Conservation (phyloP, 345 rosid genomes). For the Hypericum perforatum region DNA sequence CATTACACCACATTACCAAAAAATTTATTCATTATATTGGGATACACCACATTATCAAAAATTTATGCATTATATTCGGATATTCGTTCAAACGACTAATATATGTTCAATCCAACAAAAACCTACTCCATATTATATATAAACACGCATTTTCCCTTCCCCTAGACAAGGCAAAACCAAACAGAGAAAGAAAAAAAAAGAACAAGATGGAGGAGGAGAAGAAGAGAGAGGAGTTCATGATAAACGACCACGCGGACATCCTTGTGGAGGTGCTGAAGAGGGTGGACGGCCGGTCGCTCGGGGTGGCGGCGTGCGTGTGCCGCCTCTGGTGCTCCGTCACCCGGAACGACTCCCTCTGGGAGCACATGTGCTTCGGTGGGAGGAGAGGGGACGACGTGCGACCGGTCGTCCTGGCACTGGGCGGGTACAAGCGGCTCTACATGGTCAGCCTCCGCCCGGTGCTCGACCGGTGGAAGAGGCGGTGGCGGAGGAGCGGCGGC, state of each 20-base stretch:
- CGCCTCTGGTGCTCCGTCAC: conserved; percentile 77
- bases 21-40: no score
- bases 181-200: background rate
- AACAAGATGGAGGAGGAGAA: background rate
- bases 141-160: background rate
- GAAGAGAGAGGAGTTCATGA: conserved; percentile 18
- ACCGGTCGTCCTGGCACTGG: conserved; percentile 73
- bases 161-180: background rate
- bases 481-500: no score
- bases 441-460: conserved; percentile 65
- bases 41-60: no score
- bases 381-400: conserved; percentile 17
- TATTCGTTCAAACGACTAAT: no score
- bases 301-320: conserved; percentile 82
- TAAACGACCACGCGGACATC: conserved; percentile 83
- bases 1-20: no score
- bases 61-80: no score
- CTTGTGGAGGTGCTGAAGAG: conserved; percentile 61
- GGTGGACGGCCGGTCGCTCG: conserved; percentile 77
- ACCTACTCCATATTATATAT: no score
- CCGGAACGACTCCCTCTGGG: conserved; percentile 76
- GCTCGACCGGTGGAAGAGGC: conserved; percentile 12
- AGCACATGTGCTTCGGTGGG: conserved; percentile 61
- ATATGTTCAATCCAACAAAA: no score
- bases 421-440: conserved; percentile 85